Conservation (phyloP, 2,329 filamentous ascomycete genomes). For the Diaporthe sp. region DNA sequence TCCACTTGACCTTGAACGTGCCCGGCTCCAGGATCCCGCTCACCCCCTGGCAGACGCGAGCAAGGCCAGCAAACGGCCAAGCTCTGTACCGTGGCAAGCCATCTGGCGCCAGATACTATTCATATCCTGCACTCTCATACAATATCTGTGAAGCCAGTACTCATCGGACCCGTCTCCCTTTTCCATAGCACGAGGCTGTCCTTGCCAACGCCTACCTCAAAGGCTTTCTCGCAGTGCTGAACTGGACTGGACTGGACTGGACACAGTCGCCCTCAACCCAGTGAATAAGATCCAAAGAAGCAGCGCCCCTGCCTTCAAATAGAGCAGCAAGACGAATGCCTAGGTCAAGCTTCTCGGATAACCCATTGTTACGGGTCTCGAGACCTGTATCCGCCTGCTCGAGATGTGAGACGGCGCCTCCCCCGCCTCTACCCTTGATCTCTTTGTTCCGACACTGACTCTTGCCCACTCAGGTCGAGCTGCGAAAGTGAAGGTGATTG, state of each 20-base stretch:
- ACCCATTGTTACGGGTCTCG: constrained; percentile 79
- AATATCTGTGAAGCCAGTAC: neutral
- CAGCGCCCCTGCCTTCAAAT: neutral
- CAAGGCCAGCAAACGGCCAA: constrained; percentile 15
- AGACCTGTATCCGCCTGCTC: constrained; percentile 85
- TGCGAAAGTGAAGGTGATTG: constrained; percentile 87
- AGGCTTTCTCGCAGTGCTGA: neutral
- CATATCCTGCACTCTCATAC: neutral
- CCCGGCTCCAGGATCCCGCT: neutral
- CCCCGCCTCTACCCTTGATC: neutral
- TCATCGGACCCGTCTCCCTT: no score
- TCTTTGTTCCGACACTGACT: constrained; percentile 28
- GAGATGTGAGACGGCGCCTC: constrained; percentile 67
- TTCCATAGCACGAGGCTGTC: neutral
- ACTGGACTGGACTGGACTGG: neutral
- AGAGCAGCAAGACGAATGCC: constrained; percentile 49
- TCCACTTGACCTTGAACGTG: neutral
- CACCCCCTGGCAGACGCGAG: constrained; percentile 16
- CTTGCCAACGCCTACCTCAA: neutral
- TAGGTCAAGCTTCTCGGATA: constrained; percentile 58
- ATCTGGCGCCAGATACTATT: neutral
- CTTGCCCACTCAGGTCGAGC: constrained; percentile 71
- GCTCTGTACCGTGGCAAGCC: constrained; percentile 2
- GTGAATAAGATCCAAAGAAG: constrained; percentile 7
- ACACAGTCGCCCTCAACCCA: constrained; percentile 4